Base-by-base conservation (phyloP, 192 early-diverging fungal genomes). In the Nowakowskiella sp. region DNA sequence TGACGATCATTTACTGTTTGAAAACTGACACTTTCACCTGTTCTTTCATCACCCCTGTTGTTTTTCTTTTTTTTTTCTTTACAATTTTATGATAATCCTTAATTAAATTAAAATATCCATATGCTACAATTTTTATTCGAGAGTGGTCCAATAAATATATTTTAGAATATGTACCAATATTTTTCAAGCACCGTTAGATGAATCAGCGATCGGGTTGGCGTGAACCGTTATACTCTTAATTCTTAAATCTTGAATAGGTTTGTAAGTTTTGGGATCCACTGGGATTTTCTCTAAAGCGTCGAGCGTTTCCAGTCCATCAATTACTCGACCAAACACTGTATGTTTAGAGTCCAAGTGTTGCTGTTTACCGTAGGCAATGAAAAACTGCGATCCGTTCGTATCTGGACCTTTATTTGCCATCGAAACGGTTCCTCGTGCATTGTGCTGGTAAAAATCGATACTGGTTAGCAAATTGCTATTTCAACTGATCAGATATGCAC, bases 401-500 rank as follows among this genome's bases (percentile, higher is more conserved):
- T 94, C 75, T 0, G 89, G 84, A 4, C 89, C 90, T 8, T 84
- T 84, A 57, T 90, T 94, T 23, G 92, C 92, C 92, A 95, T 95
- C 10, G 86, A 87, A 2, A 95, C 85, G 0, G 88, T 86, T 10
- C 90, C 90, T 6, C 89, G 77, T 3, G 81, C 76, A 61, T 90
- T 89, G 58, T 95, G 92, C 79, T 88, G 32, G 23, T 42, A 6
- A 62, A 30, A 9, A 58, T 23, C 26, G 16, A 19, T n/a, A n/a
- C n/a, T n/a, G n/a, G n/a, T n/a, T n/a, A n/a, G n/a, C n/a, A n/a
- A n/a, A n/a, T n/a, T n/a, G 25, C 16, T 43, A 62, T 26, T n/a
- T 2, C 10, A 30, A 9, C 28, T 48, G 13, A 6, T 0, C 1
- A 7, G 8, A 31, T 10, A 31, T 31, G 49, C 67, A 87, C 85